Evolutionary conservation across 257 asterid species (phyloP).

Genomic region (Capsicum rhomboideum): DNA sequence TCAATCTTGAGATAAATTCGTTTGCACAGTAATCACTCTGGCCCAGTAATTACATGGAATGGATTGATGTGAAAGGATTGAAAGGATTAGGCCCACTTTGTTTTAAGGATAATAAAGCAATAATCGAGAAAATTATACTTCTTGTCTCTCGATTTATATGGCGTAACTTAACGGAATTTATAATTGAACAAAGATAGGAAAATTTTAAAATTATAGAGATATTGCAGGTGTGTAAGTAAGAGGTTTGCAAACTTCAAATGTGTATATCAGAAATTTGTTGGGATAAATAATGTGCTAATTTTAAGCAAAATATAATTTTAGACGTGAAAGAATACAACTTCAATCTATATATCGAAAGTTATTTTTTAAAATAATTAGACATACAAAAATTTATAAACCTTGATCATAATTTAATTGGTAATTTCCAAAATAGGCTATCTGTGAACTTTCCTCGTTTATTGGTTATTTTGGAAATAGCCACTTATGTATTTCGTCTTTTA

Average conservation of each 20-base stretch:
- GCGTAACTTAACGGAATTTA: not conserved
- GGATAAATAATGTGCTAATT: no score
- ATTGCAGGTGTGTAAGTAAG: not conserved
- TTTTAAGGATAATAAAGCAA: not conserved
- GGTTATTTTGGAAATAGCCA: not conserved
- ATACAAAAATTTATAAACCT: no score
- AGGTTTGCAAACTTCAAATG: not conserved
- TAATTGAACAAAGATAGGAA: no score
- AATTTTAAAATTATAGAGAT: no score
- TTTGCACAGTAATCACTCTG: not conserved
- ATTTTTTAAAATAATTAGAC: not conserved
- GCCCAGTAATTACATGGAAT: not conserved
- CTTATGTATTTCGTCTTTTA: not conserved
- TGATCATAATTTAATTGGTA: no score
- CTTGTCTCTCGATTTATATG: not conserved
- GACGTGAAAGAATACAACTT: no score
- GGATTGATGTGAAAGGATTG: not conserved
- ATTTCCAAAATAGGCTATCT: no score
- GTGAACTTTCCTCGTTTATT: no score
- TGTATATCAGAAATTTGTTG: not conserved
- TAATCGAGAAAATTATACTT: not conserved
- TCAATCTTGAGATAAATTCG: not conserved
- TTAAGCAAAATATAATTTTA: no score
- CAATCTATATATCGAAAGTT: no score
- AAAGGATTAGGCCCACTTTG: not conserved